A percentile compares a stretch with the other conserved stretches of the same genome.
Evolutionary conservation across 1,139 yeast species (phyloP).

Genomic region (Taphrina betulina): DNA sequence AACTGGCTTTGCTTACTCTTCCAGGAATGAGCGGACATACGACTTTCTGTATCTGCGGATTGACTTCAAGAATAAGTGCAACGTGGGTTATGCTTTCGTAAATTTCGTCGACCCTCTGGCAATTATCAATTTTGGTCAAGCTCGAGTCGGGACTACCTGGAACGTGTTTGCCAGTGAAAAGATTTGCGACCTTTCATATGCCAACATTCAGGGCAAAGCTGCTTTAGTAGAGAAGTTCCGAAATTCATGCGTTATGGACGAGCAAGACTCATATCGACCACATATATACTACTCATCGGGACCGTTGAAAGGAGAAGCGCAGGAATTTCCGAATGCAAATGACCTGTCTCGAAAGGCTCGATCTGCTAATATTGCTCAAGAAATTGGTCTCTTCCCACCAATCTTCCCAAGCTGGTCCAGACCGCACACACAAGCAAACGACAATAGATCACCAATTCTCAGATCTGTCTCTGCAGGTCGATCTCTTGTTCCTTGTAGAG

Average conservation of each 20-base stretch:
- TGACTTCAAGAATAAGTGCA: slow-evolving; percentile 54
- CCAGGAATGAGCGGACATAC: slow-evolving; percentile 49
- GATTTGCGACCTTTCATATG: slow-evolving; percentile 53
- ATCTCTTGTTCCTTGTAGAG: too few relatives aligned
- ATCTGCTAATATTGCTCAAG: slow-evolving; percentile 44
- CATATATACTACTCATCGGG: slow-evolving; percentile 49
- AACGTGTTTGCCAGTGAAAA: slow-evolving; percentile 52
- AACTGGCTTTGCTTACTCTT: background rate
- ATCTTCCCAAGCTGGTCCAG: too few relatives aligned
- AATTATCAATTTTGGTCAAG: slow-evolving; percentile 50
- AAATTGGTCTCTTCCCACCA: slow-evolving; percentile 41
- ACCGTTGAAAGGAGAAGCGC: slow-evolving; percentile 46
- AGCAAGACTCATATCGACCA: slow-evolving; percentile 50
- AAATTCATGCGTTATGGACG: slow-evolving; percentile 53
- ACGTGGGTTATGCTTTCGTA: slow-evolving; percentile 51
- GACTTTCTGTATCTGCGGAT: slow-evolving; percentile 57
- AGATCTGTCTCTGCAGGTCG: too few relatives aligned
- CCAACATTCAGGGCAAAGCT: slow-evolving; percentile 53
- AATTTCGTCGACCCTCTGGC: slow-evolving; percentile 50
- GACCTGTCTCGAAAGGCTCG: slow-evolving; percentile 45
- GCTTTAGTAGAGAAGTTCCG: slow-evolving; percentile 52
- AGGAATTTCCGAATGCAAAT: slow-evolving; percentile 47
- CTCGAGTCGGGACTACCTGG: slow-evolving; percentile 53
- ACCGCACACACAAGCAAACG: too few relatives aligned
- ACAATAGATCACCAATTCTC: too few relatives aligned